Evolutionary conservation across 768 basidiomycete species (phyloP).

Genomic region (Boletus sensibilis): DNA sequence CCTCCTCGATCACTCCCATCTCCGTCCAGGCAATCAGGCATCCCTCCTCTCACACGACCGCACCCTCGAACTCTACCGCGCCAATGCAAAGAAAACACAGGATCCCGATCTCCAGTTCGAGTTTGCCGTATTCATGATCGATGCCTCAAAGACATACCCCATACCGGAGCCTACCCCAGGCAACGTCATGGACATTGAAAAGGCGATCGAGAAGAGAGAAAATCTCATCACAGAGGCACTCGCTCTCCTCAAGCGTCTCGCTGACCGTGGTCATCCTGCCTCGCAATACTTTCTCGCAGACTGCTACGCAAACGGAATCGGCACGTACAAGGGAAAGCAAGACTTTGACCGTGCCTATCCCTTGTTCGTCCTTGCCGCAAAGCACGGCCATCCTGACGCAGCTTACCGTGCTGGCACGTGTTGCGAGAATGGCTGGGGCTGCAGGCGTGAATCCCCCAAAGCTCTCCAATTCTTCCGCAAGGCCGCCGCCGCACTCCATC

Average conservation of each 20-base stretch:
- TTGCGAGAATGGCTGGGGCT: slow-evolving; percentile 99
- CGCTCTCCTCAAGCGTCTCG: slow-evolving; percentile 81
- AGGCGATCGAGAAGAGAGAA: slow-evolving; percentile 78
- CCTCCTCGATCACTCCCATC: slow-evolving; percentile 87
- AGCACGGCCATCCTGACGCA: slow-evolving; percentile 95
- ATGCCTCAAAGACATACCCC: slow-evolving; percentile 88
- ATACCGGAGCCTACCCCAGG: slow-evolving; percentile 68
- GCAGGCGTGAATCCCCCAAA: slow-evolving; percentile 86
- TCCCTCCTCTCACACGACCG: slow-evolving; percentile 92
- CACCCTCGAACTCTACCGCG: slow-evolving; percentile 94
- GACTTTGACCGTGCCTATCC: slow-evolving; percentile 98
- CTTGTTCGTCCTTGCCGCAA: slow-evolving; percentile 91
- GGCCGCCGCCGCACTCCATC: slow-evolving; percentile 86
- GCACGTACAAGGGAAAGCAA: slow-evolving; percentile 83
- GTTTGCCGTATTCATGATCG: slow-evolving; percentile 98
- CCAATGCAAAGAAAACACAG: slow-evolving; percentile 98
- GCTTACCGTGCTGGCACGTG: slow-evolving; percentile 95
- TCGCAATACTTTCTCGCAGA: slow-evolving; percentile 98
- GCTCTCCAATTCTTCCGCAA: slow-evolving; percentile 93
- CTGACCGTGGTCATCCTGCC: slow-evolving; percentile 90
- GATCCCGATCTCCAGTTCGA: slow-evolving; percentile 98
- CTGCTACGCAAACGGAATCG: slow-evolving; percentile 98
- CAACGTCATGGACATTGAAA: slow-evolving; percentile 79
- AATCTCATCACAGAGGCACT: slow-evolving; percentile 89
- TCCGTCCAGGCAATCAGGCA: slow-evolving; percentile 89